Conservation (phyloP, 2,329 filamentous ascomycete species). For the Myriosclerotinia scirpicola region DNA sequence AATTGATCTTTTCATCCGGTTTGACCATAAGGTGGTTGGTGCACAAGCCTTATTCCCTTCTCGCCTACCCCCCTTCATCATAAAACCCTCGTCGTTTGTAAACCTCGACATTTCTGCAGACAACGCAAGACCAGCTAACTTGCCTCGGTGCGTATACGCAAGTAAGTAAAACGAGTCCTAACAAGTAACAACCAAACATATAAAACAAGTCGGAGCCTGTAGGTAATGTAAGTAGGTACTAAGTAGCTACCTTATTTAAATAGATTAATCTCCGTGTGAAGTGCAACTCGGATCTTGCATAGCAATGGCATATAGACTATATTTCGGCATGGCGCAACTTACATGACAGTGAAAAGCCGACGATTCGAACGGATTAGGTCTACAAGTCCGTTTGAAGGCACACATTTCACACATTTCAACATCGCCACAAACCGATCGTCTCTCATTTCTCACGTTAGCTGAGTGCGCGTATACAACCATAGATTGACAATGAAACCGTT, state of each 20-base stretch:
- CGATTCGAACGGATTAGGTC: constrained; percentile 5
- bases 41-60: constrained; percentile 12
- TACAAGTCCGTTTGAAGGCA: not conserved
- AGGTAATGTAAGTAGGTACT: not conserved
- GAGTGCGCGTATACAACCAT: not conserved
- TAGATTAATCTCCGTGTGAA: not conserved
- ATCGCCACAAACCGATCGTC: not conserved
- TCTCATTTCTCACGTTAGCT: not conserved
- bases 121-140: not conserved
- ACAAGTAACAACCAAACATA: not conserved
- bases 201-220: not conserved
- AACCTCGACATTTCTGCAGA: constrained; percentile 2
- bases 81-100: not conserved
- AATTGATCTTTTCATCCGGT: constrained; percentile 11
- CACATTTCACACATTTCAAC: not conserved
- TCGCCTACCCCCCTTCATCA: constrained; percentile 12
- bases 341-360: constrained; percentile 8
- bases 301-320: not conserved
- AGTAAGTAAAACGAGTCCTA: not conserved
- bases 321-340: constrained; percentile 6
- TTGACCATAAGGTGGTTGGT: constrained; percentile 15
- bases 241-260: not conserved
- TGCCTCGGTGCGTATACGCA: constrained; percentile 9
- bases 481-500: not conserved
- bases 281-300: constrained; percentile 6